Percentiles rank a stretch among this genome's conserved stretches.
Evolutionary conservation across 2,329 filamentous ascomycete species (phyloP).

Genomic region (Fusarium sublunatum): DNA sequence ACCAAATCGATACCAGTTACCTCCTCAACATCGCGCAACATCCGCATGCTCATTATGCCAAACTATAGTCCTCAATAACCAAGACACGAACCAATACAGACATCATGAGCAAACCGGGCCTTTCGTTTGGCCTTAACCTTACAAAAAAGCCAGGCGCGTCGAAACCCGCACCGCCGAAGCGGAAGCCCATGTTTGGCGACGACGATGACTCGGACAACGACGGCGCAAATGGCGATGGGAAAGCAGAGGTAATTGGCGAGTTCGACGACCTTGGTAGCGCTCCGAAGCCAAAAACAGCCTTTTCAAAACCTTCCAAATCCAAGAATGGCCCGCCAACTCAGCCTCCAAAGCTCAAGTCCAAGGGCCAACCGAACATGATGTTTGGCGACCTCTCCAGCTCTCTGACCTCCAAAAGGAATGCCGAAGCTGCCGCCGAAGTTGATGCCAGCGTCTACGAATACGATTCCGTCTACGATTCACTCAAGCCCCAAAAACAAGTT

Average conservation of each 20-base stretch:
- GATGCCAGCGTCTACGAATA: conserved; percentile 88
- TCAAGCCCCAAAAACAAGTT: conserved; percentile 73
- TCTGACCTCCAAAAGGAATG: conserved; percentile 71
- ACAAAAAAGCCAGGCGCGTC: conserved; percentile 66
- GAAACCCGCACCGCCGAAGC: conserved; percentile 62
- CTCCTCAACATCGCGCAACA: conserved; percentile 7
- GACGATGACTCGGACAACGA: conserved; percentile 67
- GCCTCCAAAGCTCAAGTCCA: conserved; percentile 59
- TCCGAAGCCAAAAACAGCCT: conserved; percentile 37
- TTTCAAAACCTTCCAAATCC: conserved; percentile 49
- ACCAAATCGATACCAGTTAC: not conserved
- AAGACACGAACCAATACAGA: not conserved
- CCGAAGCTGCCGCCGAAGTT: conserved; percentile 71
- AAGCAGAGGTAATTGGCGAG: conserved; percentile 71
- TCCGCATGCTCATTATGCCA: not conserved
- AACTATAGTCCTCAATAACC: not conserved
- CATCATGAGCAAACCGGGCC: conserved; percentile 60
- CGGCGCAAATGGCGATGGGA: conserved; percentile 49
- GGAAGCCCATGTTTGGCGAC: conserved; percentile 69
- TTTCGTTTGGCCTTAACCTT: conserved; percentile 69
- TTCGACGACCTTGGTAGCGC: conserved; percentile 61
- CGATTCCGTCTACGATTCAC: conserved; percentile 82
- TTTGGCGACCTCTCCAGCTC: conserved; percentile 75
- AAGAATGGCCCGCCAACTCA: conserved; percentile 51
- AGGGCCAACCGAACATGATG: conserved; percentile 56